Evolutionary conservation across 345 rosid species (phyloP), one percentile per base, ranked within the genome.

Genomic region (Conringia planisiliqua): DNA sequence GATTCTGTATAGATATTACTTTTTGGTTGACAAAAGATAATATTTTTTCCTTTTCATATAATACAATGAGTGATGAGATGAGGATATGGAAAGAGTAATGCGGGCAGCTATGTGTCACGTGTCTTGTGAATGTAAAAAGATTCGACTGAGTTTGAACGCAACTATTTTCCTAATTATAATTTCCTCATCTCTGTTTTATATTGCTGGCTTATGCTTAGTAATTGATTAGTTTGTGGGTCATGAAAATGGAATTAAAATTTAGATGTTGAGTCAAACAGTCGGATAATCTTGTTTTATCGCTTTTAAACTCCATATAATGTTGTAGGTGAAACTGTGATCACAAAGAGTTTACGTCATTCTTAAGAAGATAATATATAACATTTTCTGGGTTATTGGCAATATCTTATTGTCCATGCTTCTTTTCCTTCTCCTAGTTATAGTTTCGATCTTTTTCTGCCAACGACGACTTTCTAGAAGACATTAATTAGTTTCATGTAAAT

Each of bases 91-190:
- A 72, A 40, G 42, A 46, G 44, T 27, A 40, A 29, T 20, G 35
- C 14, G n/a, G 12, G 62, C 18, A 72, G 68, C 62, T 35, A 18
- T 54, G 54, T 29, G 36, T 20, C 71, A 73, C 65, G 65, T 55
- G 65, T 73, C 18, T 11, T 56, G 50, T 73, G 77, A 73, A 32
- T 64, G 57, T 54, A 73, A 73, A 65, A 54, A 54, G 48, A 64
- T 64, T 73, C 58, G 57, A 65, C 71, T 64, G 77, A 43, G 71
- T 64, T 55, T 65, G 65, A 73, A 73, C 71, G 71, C 77, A 43
- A 63, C 71, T 57, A 32, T 43, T 30, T 32, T 32, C 44, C 17
- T 46, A 44, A 24, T 60, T 48, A 22, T 32, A 10, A 71, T 57
- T 58, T 69, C 52, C 14, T 43, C 42, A 56, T 42, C 2, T 42